Evolutionary conservation across 2,329 filamentous ascomycete genomes (phyloP).

Genomic region (Corinectria fuckeliana): DNA sequence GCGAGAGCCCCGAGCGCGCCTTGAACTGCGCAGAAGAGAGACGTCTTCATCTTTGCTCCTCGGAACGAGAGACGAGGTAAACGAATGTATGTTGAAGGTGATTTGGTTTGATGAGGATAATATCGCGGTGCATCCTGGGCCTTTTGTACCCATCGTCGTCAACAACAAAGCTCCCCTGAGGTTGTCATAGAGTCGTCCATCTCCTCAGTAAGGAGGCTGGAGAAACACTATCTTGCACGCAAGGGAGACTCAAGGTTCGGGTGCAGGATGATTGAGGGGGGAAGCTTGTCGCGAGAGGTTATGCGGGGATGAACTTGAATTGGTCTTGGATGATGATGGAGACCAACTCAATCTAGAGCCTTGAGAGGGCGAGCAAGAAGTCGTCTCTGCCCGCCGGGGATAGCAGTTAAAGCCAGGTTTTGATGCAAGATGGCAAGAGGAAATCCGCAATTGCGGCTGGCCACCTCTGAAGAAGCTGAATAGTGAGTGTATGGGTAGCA

Average conservation of each 20-base stretch:
- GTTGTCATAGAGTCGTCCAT: neutral
- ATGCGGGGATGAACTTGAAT: neutral
- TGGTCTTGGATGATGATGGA: conserved; percentile 19
- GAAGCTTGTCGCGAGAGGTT: conserved; percentile 1
- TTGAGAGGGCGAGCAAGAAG: neutral
- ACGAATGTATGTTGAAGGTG: conserved; percentile 25
- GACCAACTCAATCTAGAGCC: neutral
- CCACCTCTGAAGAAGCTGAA: neutral
- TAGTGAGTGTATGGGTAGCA: neutral
- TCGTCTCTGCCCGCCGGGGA: neutral
- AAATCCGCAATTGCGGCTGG: too few species aligned
- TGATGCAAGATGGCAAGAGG: neutral
- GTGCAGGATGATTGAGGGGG: neutral
- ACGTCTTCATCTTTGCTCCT: conserved; percentile 30
- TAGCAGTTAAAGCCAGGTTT: neutral
- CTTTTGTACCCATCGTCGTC: conserved; percentile 26
- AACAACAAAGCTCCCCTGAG: neutral
- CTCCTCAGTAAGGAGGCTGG: neutral
- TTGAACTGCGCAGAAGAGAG: conserved; percentile 35
- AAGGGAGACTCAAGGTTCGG: conserved; percentile 7
- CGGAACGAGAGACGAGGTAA: conserved; percentile 19
- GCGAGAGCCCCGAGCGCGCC: conserved; percentile 33
- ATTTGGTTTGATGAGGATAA: conserved; percentile 22
- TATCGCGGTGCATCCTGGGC: neutral
- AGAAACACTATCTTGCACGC: conserved; percentile 13